Conservation (phyloP, 139 green algal species). For the Deuterostichococcus epilithicus region DNA sequence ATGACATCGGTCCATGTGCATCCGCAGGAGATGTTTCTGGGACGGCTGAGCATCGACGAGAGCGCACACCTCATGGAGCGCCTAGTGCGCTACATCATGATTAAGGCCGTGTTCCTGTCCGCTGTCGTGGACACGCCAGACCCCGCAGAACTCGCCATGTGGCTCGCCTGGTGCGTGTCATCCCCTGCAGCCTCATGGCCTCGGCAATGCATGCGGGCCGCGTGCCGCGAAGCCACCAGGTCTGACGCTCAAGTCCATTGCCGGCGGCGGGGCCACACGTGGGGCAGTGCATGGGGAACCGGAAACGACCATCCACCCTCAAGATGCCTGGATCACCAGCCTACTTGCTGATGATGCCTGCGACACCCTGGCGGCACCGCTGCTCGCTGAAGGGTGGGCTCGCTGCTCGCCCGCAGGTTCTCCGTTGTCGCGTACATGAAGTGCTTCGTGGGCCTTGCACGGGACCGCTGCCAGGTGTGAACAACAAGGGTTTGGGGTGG, state of each 20-base stretch:
- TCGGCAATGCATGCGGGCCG: background rate
- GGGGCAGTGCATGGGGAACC: background rate
- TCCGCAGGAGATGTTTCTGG: conserved; percentile 39
- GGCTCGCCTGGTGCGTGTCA: conserved; percentile 39
- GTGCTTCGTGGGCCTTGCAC: conserved; percentile 14
- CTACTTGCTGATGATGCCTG: background rate
- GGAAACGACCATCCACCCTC: background rate
- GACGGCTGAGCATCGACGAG: conserved; percentile 29
- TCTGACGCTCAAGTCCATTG: background rate
- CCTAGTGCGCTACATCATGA: conserved; percentile 37
- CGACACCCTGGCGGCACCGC: too few species aligned
- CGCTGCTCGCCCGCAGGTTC: background rate
- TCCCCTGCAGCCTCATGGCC: background rate
- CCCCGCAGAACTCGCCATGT: conserved; percentile 23
- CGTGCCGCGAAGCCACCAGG: too few species aligned
- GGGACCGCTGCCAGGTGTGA: conserved; percentile 1
- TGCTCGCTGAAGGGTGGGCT: background rate
- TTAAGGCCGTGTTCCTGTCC: conserved; percentile 46
- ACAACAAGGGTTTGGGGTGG: too few species aligned
- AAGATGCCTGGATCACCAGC: background rate
- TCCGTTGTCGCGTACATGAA: conserved; percentile 4
- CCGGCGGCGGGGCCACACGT: background rate
- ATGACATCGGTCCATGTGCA: too few species aligned
- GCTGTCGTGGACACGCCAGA: conserved; percentile 24
- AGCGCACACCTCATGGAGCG: conserved; percentile 27